These are phyloP conservation scores for Calonectria montana DNA, from an alignment of 2,329 filamentous ascomycete genomes.

Conservation along the genomic window DNA sequence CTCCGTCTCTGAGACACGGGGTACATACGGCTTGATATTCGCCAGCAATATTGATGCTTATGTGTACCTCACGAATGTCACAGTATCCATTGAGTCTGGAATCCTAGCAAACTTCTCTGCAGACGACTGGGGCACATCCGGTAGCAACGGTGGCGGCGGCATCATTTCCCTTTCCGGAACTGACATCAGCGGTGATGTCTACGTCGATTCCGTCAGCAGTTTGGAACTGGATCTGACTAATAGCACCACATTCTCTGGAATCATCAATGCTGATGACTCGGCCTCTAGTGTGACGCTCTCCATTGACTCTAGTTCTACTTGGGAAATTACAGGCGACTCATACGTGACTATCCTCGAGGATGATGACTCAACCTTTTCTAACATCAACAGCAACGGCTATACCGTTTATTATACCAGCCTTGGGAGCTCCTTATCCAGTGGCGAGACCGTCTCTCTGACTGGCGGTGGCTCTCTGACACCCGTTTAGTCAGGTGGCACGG, in stretches of 20 bases:
- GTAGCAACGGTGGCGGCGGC: constrained; percentile 13
- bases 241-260: constrained; percentile 6
- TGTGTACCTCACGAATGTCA: constrained; percentile 14
- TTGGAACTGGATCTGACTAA: constrained; percentile 4
- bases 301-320: constrained; percentile 6
- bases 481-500: not conserved
- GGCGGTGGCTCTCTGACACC: constrained; percentile 15
- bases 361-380: constrained; percentile 9
- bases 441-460: constrained; percentile 6
- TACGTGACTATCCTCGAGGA: constrained; percentile 9
- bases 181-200: constrained; percentile 9
- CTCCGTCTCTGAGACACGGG: constrained; percentile 5
- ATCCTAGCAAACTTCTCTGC: constrained; percentile 17
- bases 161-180: constrained; percentile 1
- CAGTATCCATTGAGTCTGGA: constrained; percentile 5
- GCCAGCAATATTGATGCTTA: constrained; percentile 10
- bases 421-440: not conserved
- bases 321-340: constrained; percentile 14
- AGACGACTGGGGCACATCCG: constrained; percentile 17
- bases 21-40: constrained; percentile 12
- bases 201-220: constrained; percentile 9
- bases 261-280: not conserved
- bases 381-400: constrained; percentile 18
- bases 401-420: constrained; percentile 8
- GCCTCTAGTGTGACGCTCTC: not conserved